Percentiles rank a stretch among this genome's conserved stretches.
These are phyloP conservation scores for Neurospora sp. DNA, from an alignment of 495 filamentous ascomycete genomes.

Conservation along the genomic window DNA sequence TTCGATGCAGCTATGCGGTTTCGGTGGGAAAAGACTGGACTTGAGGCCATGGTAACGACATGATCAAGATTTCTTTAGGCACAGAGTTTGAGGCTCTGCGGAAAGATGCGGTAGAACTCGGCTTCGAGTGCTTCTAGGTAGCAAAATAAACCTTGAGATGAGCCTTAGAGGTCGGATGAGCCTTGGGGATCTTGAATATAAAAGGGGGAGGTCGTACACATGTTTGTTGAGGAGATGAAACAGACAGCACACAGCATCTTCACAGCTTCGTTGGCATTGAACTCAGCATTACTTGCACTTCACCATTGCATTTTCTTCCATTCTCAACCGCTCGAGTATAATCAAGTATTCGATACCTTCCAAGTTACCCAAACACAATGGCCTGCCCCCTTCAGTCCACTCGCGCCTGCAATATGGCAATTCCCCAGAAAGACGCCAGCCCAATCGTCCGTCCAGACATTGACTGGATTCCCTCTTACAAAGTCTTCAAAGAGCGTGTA, in stretches of 20 bases:
- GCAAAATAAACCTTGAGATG: neutral
- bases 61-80: neutral
- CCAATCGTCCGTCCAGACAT: slow-evolving; percentile 16
- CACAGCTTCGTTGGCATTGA: neutral
- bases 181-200: neutral
- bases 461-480: slow-evolving; percentile 21
- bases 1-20: neutral
- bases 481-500: slow-evolving; percentile 19
- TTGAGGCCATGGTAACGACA: neutral
- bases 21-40: neutral
- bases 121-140: neutral
- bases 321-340: neutral
- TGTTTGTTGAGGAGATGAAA: neutral
- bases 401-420: neutral
- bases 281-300: neutral
- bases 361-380: neutral
- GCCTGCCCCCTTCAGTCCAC: neutral
- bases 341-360: neutral
- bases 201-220: neutral
- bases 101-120: neutral
- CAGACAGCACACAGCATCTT: neutral
- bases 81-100: neutral
- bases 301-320: neutral
- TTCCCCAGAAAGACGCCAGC: neutral
- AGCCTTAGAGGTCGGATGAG: neutral